Conservation (phyloP, 192 early-diverging fungal species). For the Entomortierella parvispora region DNA sequence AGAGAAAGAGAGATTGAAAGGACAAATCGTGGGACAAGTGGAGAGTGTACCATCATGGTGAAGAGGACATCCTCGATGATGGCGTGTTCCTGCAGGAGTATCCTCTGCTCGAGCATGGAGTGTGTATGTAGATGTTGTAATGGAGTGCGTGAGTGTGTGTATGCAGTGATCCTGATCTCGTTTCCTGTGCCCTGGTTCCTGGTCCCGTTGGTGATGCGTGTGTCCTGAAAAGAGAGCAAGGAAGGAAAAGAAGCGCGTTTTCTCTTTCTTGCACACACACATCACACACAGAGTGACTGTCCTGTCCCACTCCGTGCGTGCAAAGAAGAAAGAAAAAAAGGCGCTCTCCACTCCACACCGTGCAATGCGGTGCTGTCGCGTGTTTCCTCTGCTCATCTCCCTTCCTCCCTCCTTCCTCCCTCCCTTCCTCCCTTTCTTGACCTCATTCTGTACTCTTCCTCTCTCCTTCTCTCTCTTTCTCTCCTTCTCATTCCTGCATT, state of each 20-base stretch:
- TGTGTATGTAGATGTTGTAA: neutral
- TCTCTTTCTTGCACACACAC: too few species aligned
- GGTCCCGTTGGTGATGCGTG: too few species aligned
- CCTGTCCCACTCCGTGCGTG: too few species aligned
- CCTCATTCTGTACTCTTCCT: conserved; percentile 1
- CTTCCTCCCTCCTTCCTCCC: conserved; percentile 3
- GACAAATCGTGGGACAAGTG: too few species aligned
- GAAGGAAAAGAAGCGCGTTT: too few species aligned
- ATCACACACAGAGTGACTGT: too few species aligned
- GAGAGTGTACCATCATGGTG: conserved; percentile 84
- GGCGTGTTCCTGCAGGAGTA: conserved; percentile 78
- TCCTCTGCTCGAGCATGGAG: conserved; percentile 10
- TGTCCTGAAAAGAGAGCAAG: too few species aligned
- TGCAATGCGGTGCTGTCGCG: conserved; percentile 2
- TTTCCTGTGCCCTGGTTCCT: too few species aligned
- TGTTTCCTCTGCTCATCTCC: neutral
- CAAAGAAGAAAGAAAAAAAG: too few species aligned
- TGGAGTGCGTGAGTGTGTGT: too few species aligned
- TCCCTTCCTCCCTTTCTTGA: conserved; percentile 1
- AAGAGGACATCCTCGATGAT: conserved; percentile 93
- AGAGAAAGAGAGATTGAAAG: neutral
- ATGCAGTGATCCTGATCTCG: too few species aligned
- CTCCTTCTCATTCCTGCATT: neutral
- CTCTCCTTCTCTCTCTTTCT: neutral
- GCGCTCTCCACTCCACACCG: too few species aligned